phyloP scores from a whole-genome alignment of 768 basidiomycete species.

The Mycena albidolilacea region DNA sequence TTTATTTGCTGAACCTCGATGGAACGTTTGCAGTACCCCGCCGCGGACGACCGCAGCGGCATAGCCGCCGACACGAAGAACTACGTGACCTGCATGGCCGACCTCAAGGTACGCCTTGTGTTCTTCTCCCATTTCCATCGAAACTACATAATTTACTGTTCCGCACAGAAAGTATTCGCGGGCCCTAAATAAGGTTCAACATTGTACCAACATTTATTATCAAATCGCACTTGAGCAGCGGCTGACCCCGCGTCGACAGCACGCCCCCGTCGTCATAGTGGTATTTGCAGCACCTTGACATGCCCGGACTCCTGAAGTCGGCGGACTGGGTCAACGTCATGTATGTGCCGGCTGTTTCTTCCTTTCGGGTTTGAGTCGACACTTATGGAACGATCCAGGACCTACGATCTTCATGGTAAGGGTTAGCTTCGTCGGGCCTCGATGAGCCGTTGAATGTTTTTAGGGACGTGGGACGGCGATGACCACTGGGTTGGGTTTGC shows the following conservation, averaged over 20 bases:
- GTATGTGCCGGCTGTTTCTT: neutral
- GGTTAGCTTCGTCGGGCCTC: too few relatives aligned
- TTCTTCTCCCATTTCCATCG: neutral
- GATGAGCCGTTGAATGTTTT: too few relatives aligned
- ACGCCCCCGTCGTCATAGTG: conserved; percentile 48
- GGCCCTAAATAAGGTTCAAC: conserved; percentile 43
- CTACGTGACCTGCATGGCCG: conserved; percentile 40
- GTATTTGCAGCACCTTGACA: conserved; percentile 51
- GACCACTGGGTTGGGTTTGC: too few relatives aligned
- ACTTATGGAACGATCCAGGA: conserved; percentile 33
- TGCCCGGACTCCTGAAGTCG: conserved; percentile 38
- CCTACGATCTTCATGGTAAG: conserved; percentile 46
- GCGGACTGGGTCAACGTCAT: conserved; percentile 44
- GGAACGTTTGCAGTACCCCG: conserved; percentile 13
- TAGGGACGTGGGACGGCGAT: too few relatives aligned
- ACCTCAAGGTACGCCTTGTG: conserved; percentile 29
- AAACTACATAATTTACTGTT: neutral
- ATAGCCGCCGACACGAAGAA: conserved; percentile 27
- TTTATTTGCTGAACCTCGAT: too few relatives aligned
- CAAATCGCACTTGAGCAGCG: too few relatives aligned
- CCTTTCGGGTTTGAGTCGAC: neutral
- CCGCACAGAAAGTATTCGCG: conserved; percentile 35
- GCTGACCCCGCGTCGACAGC: neutral
- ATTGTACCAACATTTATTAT: conserved; percentile 18
- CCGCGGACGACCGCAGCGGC: too few relatives aligned